These are phyloP conservation scores for Epichloe bromicola DNA, from an alignment of 2,329 filamentous ascomycete species.

Conservation along the genomic window DNA sequence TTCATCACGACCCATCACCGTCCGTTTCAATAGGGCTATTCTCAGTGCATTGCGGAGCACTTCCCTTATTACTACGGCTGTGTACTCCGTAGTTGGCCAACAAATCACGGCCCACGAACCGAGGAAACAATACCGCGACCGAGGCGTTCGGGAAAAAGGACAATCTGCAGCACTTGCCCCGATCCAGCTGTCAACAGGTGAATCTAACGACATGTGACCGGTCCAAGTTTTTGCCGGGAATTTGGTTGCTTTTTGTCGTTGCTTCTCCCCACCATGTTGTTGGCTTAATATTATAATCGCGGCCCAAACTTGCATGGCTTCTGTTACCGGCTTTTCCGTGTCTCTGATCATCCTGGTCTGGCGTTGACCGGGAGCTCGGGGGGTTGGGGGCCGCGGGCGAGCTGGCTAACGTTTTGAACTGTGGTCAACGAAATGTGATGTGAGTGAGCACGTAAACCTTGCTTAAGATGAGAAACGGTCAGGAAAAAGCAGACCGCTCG, in stretches of 20 bases:
- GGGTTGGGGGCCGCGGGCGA: neutral
- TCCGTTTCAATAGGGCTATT: too few relatives aligned
- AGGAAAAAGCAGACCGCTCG: neutral
- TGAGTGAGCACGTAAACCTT: neutral
- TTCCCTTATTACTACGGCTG: too few relatives aligned
- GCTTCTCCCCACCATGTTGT: neutral
- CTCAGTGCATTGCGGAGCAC: too few relatives aligned
- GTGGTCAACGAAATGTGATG: neutral
- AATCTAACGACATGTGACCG: neutral
- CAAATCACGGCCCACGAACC: neutral
- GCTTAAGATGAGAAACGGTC: neutral
- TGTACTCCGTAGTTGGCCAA: neutral
- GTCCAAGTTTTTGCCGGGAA: neutral
- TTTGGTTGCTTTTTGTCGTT: neutral
- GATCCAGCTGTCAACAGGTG: neutral
- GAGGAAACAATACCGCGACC: neutral
- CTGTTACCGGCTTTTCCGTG: neutral
- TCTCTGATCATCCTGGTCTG: slow-evolving; percentile 1
- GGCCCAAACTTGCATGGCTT: neutral
- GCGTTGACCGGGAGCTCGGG: neutral
- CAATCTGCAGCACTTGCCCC: neutral
- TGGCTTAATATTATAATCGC: neutral
- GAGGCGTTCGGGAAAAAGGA: neutral
- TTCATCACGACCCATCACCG: too few relatives aligned
- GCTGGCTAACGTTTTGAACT: neutral